phyloP scores from a whole-genome alignment of 2,329 filamentous ascomycete genomes.

The Tricladium varicosporioides region DNA sequence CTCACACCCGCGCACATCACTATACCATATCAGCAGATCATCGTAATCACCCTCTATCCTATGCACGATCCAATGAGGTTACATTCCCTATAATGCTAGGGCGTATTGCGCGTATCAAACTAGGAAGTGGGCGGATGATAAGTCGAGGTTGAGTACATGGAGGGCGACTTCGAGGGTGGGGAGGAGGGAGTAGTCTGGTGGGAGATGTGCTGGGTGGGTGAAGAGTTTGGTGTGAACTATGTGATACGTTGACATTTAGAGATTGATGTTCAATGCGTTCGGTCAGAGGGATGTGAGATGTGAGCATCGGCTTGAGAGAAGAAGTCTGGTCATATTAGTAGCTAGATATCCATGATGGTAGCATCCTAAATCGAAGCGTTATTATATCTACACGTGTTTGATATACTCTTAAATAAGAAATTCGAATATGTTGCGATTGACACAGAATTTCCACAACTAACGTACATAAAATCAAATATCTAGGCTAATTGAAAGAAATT shows the following conservation, averaged over 20 bases:
- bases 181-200: constrained; percentile 30
- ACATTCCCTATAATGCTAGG: constrained; percentile 49
- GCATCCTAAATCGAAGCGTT: neutral
- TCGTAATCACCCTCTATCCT: constrained; percentile 49
- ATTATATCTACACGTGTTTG: neutral
- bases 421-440: too few relatives aligned
- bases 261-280: neutral
- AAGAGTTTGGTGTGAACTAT: neutral
- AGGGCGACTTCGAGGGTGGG: constrained; percentile 48
- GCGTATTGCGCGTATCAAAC: constrained; percentile 49
- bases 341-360: neutral
- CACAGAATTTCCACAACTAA: too few relatives aligned
- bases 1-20: constrained; percentile 40
- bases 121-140: constrained; percentile 50
- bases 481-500: neutral
- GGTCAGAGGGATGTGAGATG: too few relatives aligned
- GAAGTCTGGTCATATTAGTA: neutral
- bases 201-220: constrained; percentile 2
- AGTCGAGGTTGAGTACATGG: constrained; percentile 50
- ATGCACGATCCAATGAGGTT: constrained; percentile 49
- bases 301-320: too few relatives aligned
- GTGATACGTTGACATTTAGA: constrained; percentile 1
- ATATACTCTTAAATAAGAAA: neutral
- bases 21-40: constrained; percentile 48
- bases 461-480: too few relatives aligned